phyloP scores from a whole-genome alignment of 352 stramenopile genomes.

The Globisporangium nagaii region DNA sequence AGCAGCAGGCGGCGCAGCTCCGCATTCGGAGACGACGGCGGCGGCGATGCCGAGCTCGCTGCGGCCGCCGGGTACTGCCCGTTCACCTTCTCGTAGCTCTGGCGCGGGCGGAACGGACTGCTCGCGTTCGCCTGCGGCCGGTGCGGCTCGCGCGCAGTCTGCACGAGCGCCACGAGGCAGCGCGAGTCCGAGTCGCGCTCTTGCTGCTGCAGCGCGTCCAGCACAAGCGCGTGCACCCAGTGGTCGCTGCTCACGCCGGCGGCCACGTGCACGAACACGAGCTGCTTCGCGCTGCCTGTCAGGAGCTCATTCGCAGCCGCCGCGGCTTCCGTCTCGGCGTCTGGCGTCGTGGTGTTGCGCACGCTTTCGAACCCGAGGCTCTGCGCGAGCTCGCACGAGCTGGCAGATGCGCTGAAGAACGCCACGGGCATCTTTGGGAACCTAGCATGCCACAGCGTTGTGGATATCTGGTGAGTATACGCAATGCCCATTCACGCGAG shows the following conservation, averaged over 20 bases:
- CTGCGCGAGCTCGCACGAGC: conserved; percentile 24
- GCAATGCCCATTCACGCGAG: too few relatives aligned
- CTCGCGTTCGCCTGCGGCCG: conserved; percentile 15
- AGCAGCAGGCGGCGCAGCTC: conserved; percentile 37
- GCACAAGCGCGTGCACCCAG: conserved; percentile 42
- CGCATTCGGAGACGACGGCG: background rate
- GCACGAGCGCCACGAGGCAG: conserved; percentile 46
- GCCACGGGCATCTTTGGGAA: conserved; percentile 56
- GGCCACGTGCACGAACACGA: conserved; percentile 54
- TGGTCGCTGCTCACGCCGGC: conserved; percentile 15
- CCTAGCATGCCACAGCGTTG: too few relatives aligned
- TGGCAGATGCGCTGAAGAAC: conserved; percentile 45
- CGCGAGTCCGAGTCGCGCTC: conserved; percentile 22
- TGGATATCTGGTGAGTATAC: too few relatives aligned
- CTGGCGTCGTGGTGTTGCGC: conserved; percentile 10
- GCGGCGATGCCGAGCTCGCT: too few relatives aligned
- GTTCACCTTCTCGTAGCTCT: conserved; percentile 61
- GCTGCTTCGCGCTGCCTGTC: conserved; percentile 28
- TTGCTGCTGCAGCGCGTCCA: conserved; percentile 23
- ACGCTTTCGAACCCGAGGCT: conserved; percentile 28
- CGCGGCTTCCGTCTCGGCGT: conserved; percentile 2
- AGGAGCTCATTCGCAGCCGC: conserved; percentile 18
- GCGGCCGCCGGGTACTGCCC: conserved; percentile 31
- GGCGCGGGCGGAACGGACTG: conserved; percentile 42
- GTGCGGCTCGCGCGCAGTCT: conserved; percentile 11